A percentile compares a stretch with the other conserved stretches of the same genome.
These are phyloP conservation scores for Hortiboletus campestris DNA, from an alignment of 768 basidiomycete species.

Conservation along the genomic window DNA sequence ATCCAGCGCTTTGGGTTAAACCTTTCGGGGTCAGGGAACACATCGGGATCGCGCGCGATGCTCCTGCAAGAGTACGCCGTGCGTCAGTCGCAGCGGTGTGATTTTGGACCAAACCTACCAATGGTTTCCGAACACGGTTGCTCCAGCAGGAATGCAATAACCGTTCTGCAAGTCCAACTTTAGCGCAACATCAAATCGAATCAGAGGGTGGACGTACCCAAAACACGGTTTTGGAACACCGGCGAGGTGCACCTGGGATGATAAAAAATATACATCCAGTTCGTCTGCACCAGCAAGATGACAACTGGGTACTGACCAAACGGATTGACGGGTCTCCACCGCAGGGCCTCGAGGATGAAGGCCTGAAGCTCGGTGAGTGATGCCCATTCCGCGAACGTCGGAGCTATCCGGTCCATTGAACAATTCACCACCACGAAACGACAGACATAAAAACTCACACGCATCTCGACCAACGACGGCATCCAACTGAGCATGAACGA, in stretches of 20 bases:
- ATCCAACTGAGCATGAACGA: conserved; percentile 39
- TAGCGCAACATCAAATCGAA: too few relatives aligned
- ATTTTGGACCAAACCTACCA: conserved; percentile 18
- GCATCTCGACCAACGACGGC: conserved; percentile 35
- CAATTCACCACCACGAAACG: not conserved
- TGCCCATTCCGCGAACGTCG: conserved; percentile 35
- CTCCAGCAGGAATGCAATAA: conserved; percentile 34
- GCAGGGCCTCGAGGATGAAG: conserved; percentile 37
- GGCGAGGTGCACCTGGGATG: conserved; percentile 20
- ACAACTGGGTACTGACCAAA: conserved; percentile 18
- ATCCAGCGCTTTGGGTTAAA: conserved; percentile 62
- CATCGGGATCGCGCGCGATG: conserved; percentile 25
- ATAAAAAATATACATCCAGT: too few relatives aligned
- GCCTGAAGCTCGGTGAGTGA: conserved; percentile 36
- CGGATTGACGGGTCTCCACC: conserved; percentile 40
- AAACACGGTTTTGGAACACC: conserved; percentile 25
- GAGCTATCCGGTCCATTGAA: conserved; percentile 26
- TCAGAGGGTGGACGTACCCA: conserved; percentile 19
- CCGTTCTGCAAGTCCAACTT: conserved; percentile 28
- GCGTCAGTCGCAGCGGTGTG: not conserved
- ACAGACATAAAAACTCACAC: conserved; percentile 18
- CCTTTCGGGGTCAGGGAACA: conserved; percentile 38
- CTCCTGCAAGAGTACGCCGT: conserved; percentile 12
- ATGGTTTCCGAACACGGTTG: conserved; percentile 32
- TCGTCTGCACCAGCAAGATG: not conserved